These are phyloP conservation scores for Micractinium conductrix DNA, from an alignment of 139 green algal species.

Conservation along the genomic window DNA sequence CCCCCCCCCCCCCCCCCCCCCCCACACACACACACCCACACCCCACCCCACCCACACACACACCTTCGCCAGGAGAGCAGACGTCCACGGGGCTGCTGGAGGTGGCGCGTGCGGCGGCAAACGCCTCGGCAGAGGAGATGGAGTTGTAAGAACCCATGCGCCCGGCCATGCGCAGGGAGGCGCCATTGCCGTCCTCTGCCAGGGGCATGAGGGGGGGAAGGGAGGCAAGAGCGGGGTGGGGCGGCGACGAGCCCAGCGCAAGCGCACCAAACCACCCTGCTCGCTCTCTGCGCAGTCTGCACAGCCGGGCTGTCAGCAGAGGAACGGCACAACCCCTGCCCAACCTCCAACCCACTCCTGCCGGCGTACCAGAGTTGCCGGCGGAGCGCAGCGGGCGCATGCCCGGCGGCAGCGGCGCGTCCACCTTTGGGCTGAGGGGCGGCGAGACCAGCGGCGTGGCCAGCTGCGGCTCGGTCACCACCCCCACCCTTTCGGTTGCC, in stretches of 20 bases:
- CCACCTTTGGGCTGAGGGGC: conserved; percentile 60
- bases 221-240: too few relatives aligned
- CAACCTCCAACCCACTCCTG: too few relatives aligned
- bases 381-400: conserved; percentile 20
- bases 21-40: background rate
- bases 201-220: background rate
- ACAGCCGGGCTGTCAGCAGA: too few relatives aligned
- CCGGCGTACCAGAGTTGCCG: background rate
- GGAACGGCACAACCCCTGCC: too few relatives aligned
- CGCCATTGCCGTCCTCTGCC: conserved; percentile 26
- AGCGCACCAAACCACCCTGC: too few relatives aligned
- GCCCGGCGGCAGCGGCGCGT: conserved; percentile 10
- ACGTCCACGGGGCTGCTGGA: conserved; percentile 6
- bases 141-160: conserved; percentile 34
- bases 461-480: conserved; percentile 33
- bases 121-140: conserved; percentile 22
- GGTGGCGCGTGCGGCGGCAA: background rate
- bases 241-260: too few relatives aligned
- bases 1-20: background rate
- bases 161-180: conserved; percentile 7
- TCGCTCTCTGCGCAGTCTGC: too few relatives aligned
- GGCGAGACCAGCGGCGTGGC: conserved; percentile 49
- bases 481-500: too few relatives aligned
- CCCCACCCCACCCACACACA: background rate
- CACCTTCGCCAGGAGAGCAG: background rate